Percentiles rank a stretch among this genome's conserved stretches.
Evolutionary conservation across 768 basidiomycete species (phyloP).

Genomic region (Termitomyces eurrhizus): DNA sequence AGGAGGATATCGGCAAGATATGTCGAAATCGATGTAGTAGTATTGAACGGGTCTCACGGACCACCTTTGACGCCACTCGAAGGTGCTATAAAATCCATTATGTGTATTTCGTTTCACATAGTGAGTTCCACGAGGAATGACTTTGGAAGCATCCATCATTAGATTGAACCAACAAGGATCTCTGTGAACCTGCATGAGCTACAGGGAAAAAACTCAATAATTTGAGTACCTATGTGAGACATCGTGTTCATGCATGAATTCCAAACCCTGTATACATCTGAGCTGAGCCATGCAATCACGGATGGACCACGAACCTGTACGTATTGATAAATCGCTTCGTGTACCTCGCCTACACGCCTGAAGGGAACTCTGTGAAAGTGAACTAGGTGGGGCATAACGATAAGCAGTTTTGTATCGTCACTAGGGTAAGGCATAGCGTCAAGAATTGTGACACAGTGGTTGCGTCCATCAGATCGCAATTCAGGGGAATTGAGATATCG

Average conservation of each 20-base stretch:
- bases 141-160: constrained; percentile 6
- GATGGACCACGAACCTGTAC: neutral
- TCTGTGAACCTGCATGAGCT: neutral
- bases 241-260: constrained; percentile 6
- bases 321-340: neutral
- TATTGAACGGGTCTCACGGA: constrained; percentile 12
- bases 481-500: neutral
- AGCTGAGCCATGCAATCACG: neutral
- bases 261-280: neutral
- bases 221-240: neutral
- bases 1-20: neutral
- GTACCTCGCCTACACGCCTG: neutral
- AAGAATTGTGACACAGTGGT: neutral
- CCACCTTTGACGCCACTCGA: constrained; percentile 1
- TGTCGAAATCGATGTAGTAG: constrained; percentile 3
- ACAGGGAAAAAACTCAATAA: neutral
- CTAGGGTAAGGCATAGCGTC: neutral
- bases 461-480: neutral
- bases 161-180: constrained; percentile 2
- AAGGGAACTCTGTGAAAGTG: neutral
- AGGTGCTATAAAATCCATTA: neutral
- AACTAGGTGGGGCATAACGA: constrained; percentile 2
- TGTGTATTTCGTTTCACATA: neutral
- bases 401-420: neutral
- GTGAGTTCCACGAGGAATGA: constrained; percentile 6